phyloP scores from a whole-genome alignment of 163 green algal genomes.

The Scenedesmus sp. region DNA sequence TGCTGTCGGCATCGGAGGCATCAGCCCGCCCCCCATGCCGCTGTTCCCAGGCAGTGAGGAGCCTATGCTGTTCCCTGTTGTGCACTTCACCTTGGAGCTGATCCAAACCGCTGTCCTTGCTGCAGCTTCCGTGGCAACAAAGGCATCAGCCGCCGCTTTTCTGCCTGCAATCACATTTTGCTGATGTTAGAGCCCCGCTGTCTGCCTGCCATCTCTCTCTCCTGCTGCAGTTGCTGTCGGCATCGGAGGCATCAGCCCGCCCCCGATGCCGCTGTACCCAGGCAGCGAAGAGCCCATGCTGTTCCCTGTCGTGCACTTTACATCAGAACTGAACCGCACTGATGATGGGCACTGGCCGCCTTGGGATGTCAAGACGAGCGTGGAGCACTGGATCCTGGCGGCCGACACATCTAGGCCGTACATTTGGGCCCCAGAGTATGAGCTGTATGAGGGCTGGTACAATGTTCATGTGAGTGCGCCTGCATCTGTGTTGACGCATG shows the following conservation, averaged over 20 bases:
- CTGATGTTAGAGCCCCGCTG: not conserved
- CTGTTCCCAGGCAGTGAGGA: too few relatives aligned
- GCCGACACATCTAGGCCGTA: not conserved
- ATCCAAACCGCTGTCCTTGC: not conserved
- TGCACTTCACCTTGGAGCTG: not conserved
- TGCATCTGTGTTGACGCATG: not conserved
- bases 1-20: too few relatives aligned
- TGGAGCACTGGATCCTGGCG: conserved; percentile 37
- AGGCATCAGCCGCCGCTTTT: not conserved
- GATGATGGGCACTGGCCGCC: conserved; percentile 32
- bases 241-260: conserved; percentile 13
- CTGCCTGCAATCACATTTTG: not conserved
- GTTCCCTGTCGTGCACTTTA: conserved; percentile 36
- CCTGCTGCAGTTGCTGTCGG: conserved; percentile 25
- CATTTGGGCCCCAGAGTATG: conserved; percentile 20
- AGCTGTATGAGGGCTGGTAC: conserved; percentile 40
- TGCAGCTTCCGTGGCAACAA: not conserved
- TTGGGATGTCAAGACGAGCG: not conserved
- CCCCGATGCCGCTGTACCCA: conserved; percentile 42
- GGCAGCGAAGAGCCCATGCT: conserved; percentile 25
- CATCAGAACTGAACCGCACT: conserved; percentile 40
- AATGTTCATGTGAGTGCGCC: conserved; percentile 31
- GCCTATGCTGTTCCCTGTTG: too few relatives aligned
- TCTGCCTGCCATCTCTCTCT: not conserved
- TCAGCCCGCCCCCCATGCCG: too few relatives aligned